Evolutionary conservation across 371 early-diverging fungal genomes (phyloP), one percentile per base, ranked within the genome.

Genomic region (Apophysomyces ossiformis): DNA sequence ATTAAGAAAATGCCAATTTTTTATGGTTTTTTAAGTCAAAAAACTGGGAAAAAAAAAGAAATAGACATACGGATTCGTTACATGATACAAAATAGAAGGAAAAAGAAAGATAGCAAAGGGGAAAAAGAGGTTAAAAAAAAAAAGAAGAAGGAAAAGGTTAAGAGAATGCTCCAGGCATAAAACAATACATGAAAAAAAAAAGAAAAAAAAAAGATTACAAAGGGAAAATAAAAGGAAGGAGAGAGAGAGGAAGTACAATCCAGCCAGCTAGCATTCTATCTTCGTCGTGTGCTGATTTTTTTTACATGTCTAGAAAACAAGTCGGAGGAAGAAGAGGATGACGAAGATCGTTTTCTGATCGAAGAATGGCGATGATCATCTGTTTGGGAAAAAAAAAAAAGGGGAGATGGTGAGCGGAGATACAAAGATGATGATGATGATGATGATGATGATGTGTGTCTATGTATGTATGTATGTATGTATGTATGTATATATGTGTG

Each of bases 321-420:
- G 16, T 50, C 54, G 54, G 54, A 50, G 54, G 54, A 50, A 21
- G 54, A 50, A 11, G 54, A 47, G 18, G 47, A 47, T 47, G 47
- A 50, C 21, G 54, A 50, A 11, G 54, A 50, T 18, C 21, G n/a
- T 50, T 50, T 50, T 50, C 54, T 50, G 54, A 21, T 18, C 7
- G n/a, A 43, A 13, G 46, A 26, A 21, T 41, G 41, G 41, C 41
- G 41, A 11, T 50, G 54, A 50, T 50, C 54, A 50, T 50, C 54
- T 50, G 54, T 50, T 50, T 26, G 32, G 32, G 32, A 26, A 26
- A 26, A 26, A 26, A 26, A 26, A 26, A 26, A 26, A 26, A 26
- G 54, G 21, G 54, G 54, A 21, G 54, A 50, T 50, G 54, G 26
- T 50, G 54, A 50, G 54, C 54, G 54, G 54, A 50, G 54, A 50